Evolutionary conservation across 2,329 filamentous ascomycete species (phyloP).

Genomic region (Penicillium sp.): DNA sequence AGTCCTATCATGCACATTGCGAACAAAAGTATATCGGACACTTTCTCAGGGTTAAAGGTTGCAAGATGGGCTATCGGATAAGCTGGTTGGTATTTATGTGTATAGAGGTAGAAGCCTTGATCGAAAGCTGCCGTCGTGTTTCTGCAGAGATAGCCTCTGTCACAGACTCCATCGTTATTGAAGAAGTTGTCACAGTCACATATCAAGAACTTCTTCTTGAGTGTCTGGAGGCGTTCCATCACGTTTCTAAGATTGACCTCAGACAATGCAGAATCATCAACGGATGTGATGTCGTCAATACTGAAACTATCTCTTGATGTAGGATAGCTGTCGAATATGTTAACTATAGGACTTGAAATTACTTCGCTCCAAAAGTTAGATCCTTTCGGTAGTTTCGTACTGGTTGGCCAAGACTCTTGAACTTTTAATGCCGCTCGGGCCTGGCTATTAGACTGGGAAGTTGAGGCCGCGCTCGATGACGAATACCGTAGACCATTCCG

Average conservation of each 20-base stretch:
- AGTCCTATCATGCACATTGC: slow-evolving; percentile 13
- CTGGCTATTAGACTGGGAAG: not conserved
- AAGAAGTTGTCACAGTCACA: slow-evolving; percentile 7
- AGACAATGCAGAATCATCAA: not conserved
- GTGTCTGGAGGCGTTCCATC: not conserved
- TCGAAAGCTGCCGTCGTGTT: slow-evolving; percentile 10
- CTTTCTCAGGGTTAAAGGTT: slow-evolving; percentile 5
- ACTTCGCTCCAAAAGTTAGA: slow-evolving; percentile 7
- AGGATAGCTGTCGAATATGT: slow-evolving; percentile 3
- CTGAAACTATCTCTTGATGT: not conserved
- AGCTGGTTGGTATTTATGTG: slow-evolving; percentile 8
- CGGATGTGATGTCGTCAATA: not conserved
- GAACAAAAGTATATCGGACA: slow-evolving; percentile 5
- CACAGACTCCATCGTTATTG: slow-evolving; percentile 2
- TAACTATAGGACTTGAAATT: not conserved
- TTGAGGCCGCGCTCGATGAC: too few relatives aligned
- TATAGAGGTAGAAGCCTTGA: slow-evolving; percentile 13
- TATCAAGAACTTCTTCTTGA: slow-evolving; percentile 2
- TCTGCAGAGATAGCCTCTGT: slow-evolving; percentile 4
- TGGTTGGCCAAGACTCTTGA: slow-evolving; percentile 4
- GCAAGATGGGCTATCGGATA: slow-evolving; percentile 9
- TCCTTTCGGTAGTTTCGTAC: not conserved
- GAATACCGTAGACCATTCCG: not conserved
- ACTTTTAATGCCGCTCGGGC: not conserved
- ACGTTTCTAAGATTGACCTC: slow-evolving; percentile 6